phyloP scores from a whole-genome alignment of 768 basidiomycete genomes.

The Lactarius evosmus region DNA sequence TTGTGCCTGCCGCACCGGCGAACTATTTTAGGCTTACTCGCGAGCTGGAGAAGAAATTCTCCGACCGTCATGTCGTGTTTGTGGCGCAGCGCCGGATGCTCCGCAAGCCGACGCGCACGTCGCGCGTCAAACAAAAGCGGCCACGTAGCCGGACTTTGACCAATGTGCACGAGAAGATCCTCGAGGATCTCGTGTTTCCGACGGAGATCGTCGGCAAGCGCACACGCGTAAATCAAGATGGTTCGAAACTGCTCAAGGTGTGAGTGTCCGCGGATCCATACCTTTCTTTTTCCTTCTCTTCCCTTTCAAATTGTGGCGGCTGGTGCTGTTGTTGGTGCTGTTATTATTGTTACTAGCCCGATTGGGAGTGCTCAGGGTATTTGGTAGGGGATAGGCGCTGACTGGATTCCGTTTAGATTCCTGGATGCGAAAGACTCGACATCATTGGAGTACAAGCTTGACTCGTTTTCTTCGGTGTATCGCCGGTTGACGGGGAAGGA shows the following conservation, averaged over 20 bases:
- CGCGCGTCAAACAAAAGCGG: slow-evolving; percentile 92
- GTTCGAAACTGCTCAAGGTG: slow-evolving; percentile 97
- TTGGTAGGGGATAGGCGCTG: slow-evolving; percentile 3
- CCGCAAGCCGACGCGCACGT: slow-evolving; percentile 92
- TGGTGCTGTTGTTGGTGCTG: background rate
- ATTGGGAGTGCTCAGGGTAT: slow-evolving; percentile 8
- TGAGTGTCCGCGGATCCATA: slow-evolving; percentile 48
- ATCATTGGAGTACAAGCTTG: slow-evolving; percentile 99
- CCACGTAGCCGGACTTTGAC: slow-evolving; percentile 97
- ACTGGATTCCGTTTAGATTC: slow-evolving; percentile 51
- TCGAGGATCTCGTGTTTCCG: slow-evolving; percentile 98
- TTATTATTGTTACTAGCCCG: background rate
- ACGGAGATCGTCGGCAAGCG: slow-evolving; percentile 99
- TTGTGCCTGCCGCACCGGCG: background rate
- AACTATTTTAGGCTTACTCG: slow-evolving; percentile 73
- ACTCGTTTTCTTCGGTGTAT: slow-evolving; percentile 98
- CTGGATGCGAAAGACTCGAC: slow-evolving; percentile 98
- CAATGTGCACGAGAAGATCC: slow-evolving; percentile 94
- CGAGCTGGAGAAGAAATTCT: slow-evolving; percentile 99
- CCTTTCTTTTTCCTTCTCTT: background rate
- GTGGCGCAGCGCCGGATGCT: slow-evolving; percentile 98
- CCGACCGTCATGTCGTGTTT: slow-evolving; percentile 98
- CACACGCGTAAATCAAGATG: slow-evolving; percentile 90
- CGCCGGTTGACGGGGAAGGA: slow-evolving; percentile 95
- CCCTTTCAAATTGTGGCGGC: slow-evolving; percentile 16